Base-by-base conservation (phyloP, 306 rosid species). In the Cucurbita pepo region DNA sequence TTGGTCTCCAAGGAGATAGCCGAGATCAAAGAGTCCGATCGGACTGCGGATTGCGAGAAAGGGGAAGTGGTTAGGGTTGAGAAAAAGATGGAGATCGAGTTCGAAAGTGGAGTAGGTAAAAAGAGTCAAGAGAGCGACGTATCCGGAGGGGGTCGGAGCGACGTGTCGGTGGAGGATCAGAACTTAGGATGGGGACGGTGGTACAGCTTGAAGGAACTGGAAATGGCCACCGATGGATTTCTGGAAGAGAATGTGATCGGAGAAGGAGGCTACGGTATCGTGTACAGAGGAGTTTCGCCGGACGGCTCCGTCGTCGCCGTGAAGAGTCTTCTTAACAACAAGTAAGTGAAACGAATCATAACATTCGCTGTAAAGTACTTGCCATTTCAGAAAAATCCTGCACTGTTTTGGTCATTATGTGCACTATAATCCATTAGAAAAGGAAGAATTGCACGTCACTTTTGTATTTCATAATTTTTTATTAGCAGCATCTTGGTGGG, bases 121-220 rank as follows among this genome's bases (percentile, higher is more conserved):
- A 63, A 74, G 78, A 85, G 84, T 72, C 82, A 34, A 56, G 86
- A 55, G 82, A 69, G 88, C 76, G 87, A 87, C 61, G 80, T 58
- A 83, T 85, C 88, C 13, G 77, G 81, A 8, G 87, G 82, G 50
- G 22, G 78, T 69, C 82, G 82, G 18, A 79, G 82, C 16, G 85
- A 76, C 57, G 44, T 34, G 80, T 78, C 96, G 77, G 79, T 70
- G 81, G 92, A 85, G 75, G 53, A 84, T 69, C 84, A 82, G 12
- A 81, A 88, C 55, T 85, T 90, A 5, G 99, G 99, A 73, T 91
- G 99, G 99, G 99, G 99, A 4, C 78, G 95, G 34, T 94, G 99
- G 99, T 91, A 89, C 71, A 84, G 85, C 76, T 61, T 94, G 76
- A 84, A 67, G 75, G 99, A 94, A 67, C 88, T 94, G 67, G 89